Evolutionary conservation across 495 filamentous ascomycete genomes (phyloP), one percentile per base, ranked within the genome.

Genomic region (Penicillium arizonense): DNA sequence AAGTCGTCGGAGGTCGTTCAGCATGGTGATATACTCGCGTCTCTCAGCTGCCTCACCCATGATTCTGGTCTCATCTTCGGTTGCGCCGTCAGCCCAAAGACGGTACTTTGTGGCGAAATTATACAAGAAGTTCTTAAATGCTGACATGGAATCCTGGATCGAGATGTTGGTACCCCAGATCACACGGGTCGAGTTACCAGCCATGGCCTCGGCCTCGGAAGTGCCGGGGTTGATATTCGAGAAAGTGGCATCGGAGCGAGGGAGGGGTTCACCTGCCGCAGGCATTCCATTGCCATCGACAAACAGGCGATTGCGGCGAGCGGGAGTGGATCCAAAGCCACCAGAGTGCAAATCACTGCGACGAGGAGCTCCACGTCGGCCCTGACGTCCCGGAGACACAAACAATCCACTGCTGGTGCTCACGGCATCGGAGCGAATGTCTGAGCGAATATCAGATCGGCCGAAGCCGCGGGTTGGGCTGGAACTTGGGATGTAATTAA

Each of bases 131-230:
- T 93, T 91, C 53, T 91, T 91, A 78, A 96, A 95, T 0, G 84
- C 78, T 42, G 82, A 82, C 65, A 92, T 87, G 11, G 91, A 89
- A 67, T 99, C 91, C 47, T 87, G 84, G 37, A 97, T 86, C 2
- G 93, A 95, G 50, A 99, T 88, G 43, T 96, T 97, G 41, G 94
- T 97, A 64, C 95, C 94, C 95, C 95, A 99, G 52, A 99, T 92
- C 35, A 96, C 84, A 51, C 88, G 81, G 41, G 86, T 87, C 35
- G 86, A 88, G 53, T 77, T 80, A 9, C 91, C 91, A 38, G 89
- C 90, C 45, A 96, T 84, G 2, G 82, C 87, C 63, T 97, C 87
- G 0, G 91, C 91, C 65, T 99, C 94, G 1, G 91, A 96, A 10
- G 95, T 97, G 48, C 83, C 84, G 2, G 90, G 90, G 59, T 96